Evolutionary conservation across 805 yeast species (phyloP), one percentile per base, ranked within the genome.

Genomic region (Starmerella gropengiesseri): DNA sequence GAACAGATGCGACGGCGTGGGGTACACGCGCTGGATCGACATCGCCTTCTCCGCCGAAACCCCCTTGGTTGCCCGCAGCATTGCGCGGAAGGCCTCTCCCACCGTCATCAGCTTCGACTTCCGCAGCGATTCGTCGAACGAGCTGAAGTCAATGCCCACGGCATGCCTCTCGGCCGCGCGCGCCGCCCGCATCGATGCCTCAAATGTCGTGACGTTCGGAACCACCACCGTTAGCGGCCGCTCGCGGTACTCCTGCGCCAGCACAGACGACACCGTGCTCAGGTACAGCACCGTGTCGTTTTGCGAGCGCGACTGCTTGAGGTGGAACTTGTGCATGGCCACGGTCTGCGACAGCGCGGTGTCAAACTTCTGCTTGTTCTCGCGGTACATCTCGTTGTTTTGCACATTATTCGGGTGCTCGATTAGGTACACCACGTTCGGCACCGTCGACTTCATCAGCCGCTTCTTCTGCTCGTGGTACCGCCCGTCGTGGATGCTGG

Each of bases 401-500:
- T 40, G n/a, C 12, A 40, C 36, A 26, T 39, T 43, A 27, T 44
- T 34, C 41, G 49, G 46, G 73, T n/a, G 94, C 58, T 91, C 99
- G 13, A 91, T 73, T 3, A 91, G 57, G 54, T 91, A 91, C 50
- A 75, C 77, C 16, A 79, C 73, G 50, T 81, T 71, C 16, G 65
- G 64, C 55, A 87, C 64, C 0, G 82, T 85, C 0, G 91, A 72
- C 58, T 78, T 72, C 39, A 69, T 70, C 44, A 91, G 65, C 41
- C 99, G 69, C 14, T 70, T 63, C 56, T 89, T 87, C 58, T 91
- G 99, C 58, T 91, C 98, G 42, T 69, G 67, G 55, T 81, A 86
- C 38, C 99, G 64, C 2, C 95, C 95, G 61, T 91, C 99, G 46
- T 73, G 71, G 35, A 91, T 85, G 40, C 94, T 82, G 26, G 68